Percentiles rank a stretch among this genome's conserved stretches.
These are phyloP conservation scores for Zalerion maritima DNA, from an alignment of 495 filamentous ascomycete species.

Conservation along the genomic window DNA sequence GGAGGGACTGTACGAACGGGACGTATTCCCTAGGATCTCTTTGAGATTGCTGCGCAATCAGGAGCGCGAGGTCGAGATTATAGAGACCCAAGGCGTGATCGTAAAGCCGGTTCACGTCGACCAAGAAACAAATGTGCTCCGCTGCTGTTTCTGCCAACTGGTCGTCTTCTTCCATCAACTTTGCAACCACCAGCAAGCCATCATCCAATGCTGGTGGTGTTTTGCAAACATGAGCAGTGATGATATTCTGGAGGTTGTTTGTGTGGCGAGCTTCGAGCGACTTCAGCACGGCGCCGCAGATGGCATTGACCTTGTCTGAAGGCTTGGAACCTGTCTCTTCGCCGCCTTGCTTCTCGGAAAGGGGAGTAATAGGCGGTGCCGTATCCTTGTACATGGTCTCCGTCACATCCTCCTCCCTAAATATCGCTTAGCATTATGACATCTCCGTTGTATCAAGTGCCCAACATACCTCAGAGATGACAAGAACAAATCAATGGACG, in stretches of 20 bases:
- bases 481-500: conserved; percentile 82
- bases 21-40: conserved; percentile 93
- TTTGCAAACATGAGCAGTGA: conserved; percentile 92
- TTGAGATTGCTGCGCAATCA: conserved; percentile 91
- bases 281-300: conserved; percentile 74
- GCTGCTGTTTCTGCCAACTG: conserved; percentile 68
- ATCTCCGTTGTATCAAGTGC: not conserved
- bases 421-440: conserved; percentile 14
- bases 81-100: conserved; percentile 83
- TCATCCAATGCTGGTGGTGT: conserved; percentile 77
- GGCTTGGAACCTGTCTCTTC: conserved; percentile 3
- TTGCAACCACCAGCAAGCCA: conserved; percentile 61
- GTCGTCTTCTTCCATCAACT: conserved; percentile 51
- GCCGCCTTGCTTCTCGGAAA: conserved; percentile 1
- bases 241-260: conserved; percentile 74
- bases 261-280: conserved; percentile 46
- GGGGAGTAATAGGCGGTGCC: conserved; percentile 8
- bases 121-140: conserved; percentile 92
- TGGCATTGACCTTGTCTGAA: conserved; percentile 59
- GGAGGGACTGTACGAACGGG: conserved; percentile 78
- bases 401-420: conserved; percentile 87
- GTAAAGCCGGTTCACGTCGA: conserved; percentile 85
- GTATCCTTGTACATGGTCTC: conserved; percentile 91
- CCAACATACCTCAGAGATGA: conserved; percentile 66
- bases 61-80: conserved; percentile 72